Evolutionary conservation across 139 green algal genomes (phyloP), one percentile per base, ranked within the genome.

Genomic region (Penium margaritaceum): DNA sequence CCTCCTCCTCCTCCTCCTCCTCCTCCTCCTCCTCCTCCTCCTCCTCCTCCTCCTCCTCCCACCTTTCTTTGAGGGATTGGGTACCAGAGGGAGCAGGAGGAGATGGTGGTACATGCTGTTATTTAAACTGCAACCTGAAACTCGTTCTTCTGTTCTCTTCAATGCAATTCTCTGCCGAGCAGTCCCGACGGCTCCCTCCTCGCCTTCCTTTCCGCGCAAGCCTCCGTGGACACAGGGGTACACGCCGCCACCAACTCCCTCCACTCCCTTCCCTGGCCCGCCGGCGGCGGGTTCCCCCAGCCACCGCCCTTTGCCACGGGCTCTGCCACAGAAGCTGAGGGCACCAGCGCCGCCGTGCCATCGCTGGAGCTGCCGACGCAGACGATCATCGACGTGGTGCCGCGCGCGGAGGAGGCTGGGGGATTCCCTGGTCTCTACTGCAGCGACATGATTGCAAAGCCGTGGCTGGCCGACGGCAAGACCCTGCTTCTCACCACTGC

Each of bases 241-340:
- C 91, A 96, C 84, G 71, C 41, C 51, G 88, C 80, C 14, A 95
- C 91, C 4, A 79, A 74, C 1, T 69, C 83, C 1, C 74, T 96
- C 30, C 81, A 84, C 57, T 58, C 61, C 7, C n/a, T n/a, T n/a
- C n/a, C n/a, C n/a, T n/a, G n/a, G n/a, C n/a, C n/a, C n/a, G 58
- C 34, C 19, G 58, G 30, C 30, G 30, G 27, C 30, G n/a, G 19
- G 27, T 66, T 39, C 58, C 58, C 30, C 58, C 58, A 39, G n/a
- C n/a, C n/a, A n/a, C n/a, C n/a, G n/a, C n/a, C n/a, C n/a, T n/a
- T n/a, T 15, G 43, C 43, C 43, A n/a, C n/a, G n/a, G n/a, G n/a
- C n/a, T n/a, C n/a, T n/a, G n/a, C n/a, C n/a, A n/a, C n/a, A n/a
- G n/a, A n/a, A n/a, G n/a, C n/a, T n/a, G n/a, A n/a, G n/a, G 43